Base-by-base conservation (phyloP, 1,139 yeast species). In the Hemisphaericaspora xylofermentans region DNA sequence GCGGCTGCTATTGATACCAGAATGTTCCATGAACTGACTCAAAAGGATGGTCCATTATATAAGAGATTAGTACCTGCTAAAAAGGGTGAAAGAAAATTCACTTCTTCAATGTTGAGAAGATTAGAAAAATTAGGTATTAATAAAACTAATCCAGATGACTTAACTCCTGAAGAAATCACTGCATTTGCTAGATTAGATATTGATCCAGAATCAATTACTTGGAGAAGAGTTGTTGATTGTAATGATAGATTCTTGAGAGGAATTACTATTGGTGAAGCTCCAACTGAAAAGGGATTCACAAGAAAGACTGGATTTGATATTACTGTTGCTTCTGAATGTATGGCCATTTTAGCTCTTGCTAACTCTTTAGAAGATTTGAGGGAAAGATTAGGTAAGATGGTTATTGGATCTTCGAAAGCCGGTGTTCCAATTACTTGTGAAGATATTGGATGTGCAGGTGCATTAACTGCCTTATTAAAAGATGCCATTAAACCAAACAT, bases 1-100 rank as follows among this genome's bases (percentile, higher is more conserved):
- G 98, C 98, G 46, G 98, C 98, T 43, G 98, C 98, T 29, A 85
- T 93, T 54, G 98, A 93, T 67, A 89, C 98, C 12, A 83, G 98
- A 67, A 89, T 93, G 78, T 93, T 93, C 81, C 98, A 93, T 66
- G 98, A 93, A 71, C 66, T 76, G 52, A 86, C 97, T n/a, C 97
- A 89, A 68, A 84, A 84, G 63, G 95, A 88, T 64, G 88, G 82
- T 41, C 86, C 91, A 34, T 77, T 93, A 50, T 89, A 84, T 74
- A 86, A 80, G 63, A 80, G 98, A 64, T 74, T 91, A 56, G 95
- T 88, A 9, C 97, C 97, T 31, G 78, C 80, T 40, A 88, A 88
- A 66, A 88, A 87, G 66, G 96, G 96, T 35, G 72, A 65, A 39
- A 82, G 96, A 64, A 77, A 69, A 48, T 88, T 93, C 68, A 80